A percentile compares a stretch with the other conserved stretches of the same genome.
phyloP scores from a whole-genome alignment of 2,329 filamentous ascomycete species.

The Trichophyton mentagrophytes region DNA sequence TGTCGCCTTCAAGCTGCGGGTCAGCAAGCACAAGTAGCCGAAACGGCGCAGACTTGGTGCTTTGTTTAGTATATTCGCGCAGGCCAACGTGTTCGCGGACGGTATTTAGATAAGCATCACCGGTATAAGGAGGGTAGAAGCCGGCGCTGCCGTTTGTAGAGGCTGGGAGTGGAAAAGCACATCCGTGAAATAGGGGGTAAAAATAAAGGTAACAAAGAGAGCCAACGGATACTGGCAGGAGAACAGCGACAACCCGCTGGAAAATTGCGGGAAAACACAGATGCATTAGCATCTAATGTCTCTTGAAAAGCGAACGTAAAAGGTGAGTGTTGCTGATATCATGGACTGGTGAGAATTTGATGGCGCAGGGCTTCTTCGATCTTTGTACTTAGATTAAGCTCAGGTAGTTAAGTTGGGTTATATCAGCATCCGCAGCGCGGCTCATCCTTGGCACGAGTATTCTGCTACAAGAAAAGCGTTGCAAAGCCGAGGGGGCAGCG shows the following conservation, averaged over 20 bases:
- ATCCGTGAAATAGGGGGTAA: constrained; percentile 69
- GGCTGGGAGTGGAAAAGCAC: constrained; percentile 53
- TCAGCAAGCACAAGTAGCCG: constrained; percentile 79
- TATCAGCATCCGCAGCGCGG: background rate
- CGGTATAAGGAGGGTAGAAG: constrained; percentile 9
- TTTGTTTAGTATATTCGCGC: constrained; percentile 7
- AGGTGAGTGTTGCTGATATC: background rate
- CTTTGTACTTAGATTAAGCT: background rate
- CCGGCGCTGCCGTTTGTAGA: background rate
- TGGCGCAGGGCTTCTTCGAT: background rate
- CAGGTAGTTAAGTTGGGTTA: too few species aligned
- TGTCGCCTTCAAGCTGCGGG: constrained; percentile 87
- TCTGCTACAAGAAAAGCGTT: too few species aligned
- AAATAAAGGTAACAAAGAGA: constrained; percentile 72
- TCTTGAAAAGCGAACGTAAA: background rate
- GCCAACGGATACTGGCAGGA: constrained; percentile 54
- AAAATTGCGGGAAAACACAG: constrained; percentile 40
- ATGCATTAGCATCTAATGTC: constrained; percentile 16
- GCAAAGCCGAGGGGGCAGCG: too few species aligned
- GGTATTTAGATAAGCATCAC: constrained; percentile 22
- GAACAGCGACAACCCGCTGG: constrained; percentile 33
- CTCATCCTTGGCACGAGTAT: background rate
- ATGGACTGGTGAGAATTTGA: background rate
- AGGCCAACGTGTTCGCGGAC: constrained; percentile 26
- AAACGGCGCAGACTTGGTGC: constrained; percentile 51